phyloP scores from a whole-genome alignment of 2,329 filamentous ascomycete species.

The Fusarium solani-melongenae region DNA sequence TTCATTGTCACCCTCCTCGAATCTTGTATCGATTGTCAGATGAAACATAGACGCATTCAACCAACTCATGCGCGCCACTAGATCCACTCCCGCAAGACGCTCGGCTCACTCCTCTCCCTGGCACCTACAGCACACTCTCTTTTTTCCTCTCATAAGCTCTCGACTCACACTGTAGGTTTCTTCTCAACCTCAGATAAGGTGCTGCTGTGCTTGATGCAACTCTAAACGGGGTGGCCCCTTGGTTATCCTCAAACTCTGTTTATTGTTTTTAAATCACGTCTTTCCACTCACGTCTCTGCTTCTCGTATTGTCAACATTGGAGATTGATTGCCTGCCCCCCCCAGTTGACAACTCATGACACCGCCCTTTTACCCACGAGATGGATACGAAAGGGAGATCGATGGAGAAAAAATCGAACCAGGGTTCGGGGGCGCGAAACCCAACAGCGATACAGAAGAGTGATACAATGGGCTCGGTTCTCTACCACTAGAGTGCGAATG shows the following conservation, averaged over 20 bases:
- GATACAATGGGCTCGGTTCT: slow-evolving; percentile 17
- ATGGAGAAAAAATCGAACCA: slow-evolving; percentile 13
- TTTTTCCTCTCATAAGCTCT: background rate
- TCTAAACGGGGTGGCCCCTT: slow-evolving; percentile 27
- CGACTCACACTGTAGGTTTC: background rate
- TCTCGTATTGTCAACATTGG: background rate
- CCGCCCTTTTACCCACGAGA: slow-evolving; percentile 10
- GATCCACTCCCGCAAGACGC: background rate
- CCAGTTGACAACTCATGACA: slow-evolving; percentile 5
- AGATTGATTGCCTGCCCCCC: background rate
- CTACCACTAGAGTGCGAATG: slow-evolving; percentile 29
- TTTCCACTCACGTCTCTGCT: background rate
- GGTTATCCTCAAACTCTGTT: slow-evolving; percentile 17
- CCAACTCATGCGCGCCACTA: slow-evolving; percentile 24
- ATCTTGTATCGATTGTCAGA: slow-evolving; percentile 13
- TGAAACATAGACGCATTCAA: slow-evolving; percentile 31
- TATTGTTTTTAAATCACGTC: slow-evolving; percentile 8
- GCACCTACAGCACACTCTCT: background rate
- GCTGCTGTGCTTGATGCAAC: slow-evolving; percentile 32
- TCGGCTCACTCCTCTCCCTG: slow-evolving; percentile 1
- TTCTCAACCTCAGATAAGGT: slow-evolving; percentile 38
- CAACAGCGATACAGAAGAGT: background rate
- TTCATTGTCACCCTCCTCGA: slow-evolving; percentile 6
- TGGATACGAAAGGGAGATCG: slow-evolving; percentile 5
- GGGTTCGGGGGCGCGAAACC: background rate